phyloP scores from a whole-genome alignment of 345 rosid species.

The Lumnitzera littorea region DNA sequence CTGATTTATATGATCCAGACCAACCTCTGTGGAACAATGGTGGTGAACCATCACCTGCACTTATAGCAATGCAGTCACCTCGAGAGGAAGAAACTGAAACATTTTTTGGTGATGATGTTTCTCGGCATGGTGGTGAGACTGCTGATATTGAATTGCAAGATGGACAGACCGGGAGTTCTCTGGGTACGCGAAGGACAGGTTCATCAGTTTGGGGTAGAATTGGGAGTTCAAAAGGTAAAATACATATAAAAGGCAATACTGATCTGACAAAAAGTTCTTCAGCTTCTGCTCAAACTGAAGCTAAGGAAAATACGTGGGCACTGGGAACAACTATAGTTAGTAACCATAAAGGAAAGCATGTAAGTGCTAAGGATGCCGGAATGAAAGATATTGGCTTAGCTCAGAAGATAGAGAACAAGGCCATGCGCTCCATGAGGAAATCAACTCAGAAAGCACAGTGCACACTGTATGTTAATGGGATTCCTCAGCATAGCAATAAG shows the following conservation, averaged over 20 bases:
- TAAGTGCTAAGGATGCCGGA: slow-evolving; percentile 28
- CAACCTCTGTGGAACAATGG: slow-evolving; percentile 88
- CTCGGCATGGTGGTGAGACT: slow-evolving; percentile 23
- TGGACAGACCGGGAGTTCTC: slow-evolving; percentile 22
- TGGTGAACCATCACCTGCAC: slow-evolving; percentile 55
- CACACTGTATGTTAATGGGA: slow-evolving; percentile 2
- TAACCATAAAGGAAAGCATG: slow-evolving; percentile 44
- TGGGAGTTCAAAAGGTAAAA: slow-evolving; percentile 36
- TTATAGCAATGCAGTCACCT: slow-evolving; percentile 41
- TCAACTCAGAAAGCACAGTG: slow-evolving; percentile 42
- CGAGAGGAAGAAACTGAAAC: slow-evolving; percentile 45
- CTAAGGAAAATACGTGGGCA: slow-evolving; percentile 39
- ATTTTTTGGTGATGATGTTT: slow-evolving; percentile 36
- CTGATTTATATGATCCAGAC: slow-evolving; percentile 97
- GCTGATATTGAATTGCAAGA: slow-evolving; percentile 34
- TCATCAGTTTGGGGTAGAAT: slow-evolving; percentile 74
- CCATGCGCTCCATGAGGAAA: slow-evolving; percentile 34
- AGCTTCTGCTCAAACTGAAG: slow-evolving; percentile 42
- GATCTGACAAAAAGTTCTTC: slow-evolving; percentile 31
- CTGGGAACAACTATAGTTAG: slow-evolving; percentile 24
- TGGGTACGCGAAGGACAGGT: slow-evolving; percentile 35
- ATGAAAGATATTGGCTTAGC: slow-evolving; percentile 30
- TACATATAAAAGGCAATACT: slow-evolving; percentile 47
- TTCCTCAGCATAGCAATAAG: slow-evolving; percentile 5
- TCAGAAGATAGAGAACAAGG: slow-evolving; percentile 35